Percentiles rank a stretch among this genome's conserved stretches.
Evolutionary conservation across 2,329 filamentous ascomycete genomes (phyloP).

Genomic region (Leptodontidium sp.): DNA sequence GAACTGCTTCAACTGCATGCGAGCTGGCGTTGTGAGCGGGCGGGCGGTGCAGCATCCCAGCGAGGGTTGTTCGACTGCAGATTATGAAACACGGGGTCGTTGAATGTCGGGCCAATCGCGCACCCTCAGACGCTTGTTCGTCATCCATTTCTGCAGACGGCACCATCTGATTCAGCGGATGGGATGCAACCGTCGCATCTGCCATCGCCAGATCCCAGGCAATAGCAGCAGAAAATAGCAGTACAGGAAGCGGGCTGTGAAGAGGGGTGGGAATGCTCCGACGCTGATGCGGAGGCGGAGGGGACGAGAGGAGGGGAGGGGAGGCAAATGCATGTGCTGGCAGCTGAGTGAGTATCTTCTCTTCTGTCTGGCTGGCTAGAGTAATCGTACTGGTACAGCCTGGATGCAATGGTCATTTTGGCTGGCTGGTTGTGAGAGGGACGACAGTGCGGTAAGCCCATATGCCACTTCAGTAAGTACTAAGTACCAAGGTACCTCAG

Average conservation of each 20-base stretch:
- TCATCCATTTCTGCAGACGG: constrained; percentile 17
- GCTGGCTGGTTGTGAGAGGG: constrained; percentile 21
- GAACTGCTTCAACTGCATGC: constrained; percentile 20
- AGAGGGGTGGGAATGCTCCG: constrained; percentile 20
- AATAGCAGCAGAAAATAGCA: constrained; percentile 6
- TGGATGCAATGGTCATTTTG: not conserved
- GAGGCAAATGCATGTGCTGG: constrained; percentile 26
- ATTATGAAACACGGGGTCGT: constrained; percentile 36
- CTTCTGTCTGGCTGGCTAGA: not conserved
- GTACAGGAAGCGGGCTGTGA: constrained; percentile 3
- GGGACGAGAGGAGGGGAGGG: not conserved
- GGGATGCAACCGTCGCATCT: constrained; percentile 16
- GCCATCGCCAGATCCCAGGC: constrained; percentile 18
- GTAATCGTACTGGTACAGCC: not conserved
- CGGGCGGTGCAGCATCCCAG: constrained; percentile 34
- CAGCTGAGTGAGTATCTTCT: constrained; percentile 11
- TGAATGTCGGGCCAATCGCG: constrained; percentile 32
- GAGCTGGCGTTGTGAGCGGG: constrained; percentile 21
- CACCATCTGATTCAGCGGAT: constrained; percentile 26
- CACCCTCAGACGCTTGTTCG: constrained; percentile 17
- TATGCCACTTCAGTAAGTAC: constrained; percentile 22
- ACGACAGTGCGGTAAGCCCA: not conserved
- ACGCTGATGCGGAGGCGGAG: constrained; percentile 15
- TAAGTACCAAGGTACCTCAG: constrained; percentile 31
- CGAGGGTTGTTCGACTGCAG: constrained; percentile 20